Conservation (phyloP, 2,329 filamentous ascomycete species). For the Penicillium sp. region DNA sequence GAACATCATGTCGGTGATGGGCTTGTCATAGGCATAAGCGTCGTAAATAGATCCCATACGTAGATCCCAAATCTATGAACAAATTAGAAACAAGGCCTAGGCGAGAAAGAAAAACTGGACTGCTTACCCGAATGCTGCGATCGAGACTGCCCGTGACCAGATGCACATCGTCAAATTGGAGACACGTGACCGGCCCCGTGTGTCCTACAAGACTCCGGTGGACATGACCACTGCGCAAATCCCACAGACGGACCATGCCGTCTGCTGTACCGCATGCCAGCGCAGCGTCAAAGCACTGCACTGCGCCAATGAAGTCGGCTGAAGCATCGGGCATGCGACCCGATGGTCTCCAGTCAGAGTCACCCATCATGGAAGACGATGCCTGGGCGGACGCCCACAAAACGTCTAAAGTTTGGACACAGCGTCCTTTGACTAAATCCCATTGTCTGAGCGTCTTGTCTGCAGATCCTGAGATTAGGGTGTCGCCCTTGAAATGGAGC, state of each 20-base stretch:
- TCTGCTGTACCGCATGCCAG: slow-evolving; percentile 95
- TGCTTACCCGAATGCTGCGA: slow-evolving; percentile 83
- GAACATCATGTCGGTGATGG: slow-evolving; percentile 96
- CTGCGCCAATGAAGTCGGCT: slow-evolving; percentile 88
- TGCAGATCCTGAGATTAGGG: slow-evolving; percentile 88
- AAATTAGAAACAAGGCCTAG: slow-evolving; percentile 18
- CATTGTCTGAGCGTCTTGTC: slow-evolving; percentile 98
- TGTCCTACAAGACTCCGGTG: slow-evolving; percentile 93
- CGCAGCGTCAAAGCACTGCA: slow-evolving; percentile 95
- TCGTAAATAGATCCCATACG: slow-evolving; percentile 93
- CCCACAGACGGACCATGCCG: slow-evolving; percentile 95
- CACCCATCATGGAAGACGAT: slow-evolving; percentile 63
- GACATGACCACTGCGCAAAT: slow-evolving; percentile 94
- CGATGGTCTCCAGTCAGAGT: slow-evolving; percentile 67
- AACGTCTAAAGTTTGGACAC: slow-evolving; percentile 94
- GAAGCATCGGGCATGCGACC: slow-evolving; percentile 61
- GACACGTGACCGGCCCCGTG: slow-evolving; percentile 86
- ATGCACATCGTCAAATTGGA: slow-evolving; percentile 96
- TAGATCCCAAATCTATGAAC: slow-evolving; percentile 88
- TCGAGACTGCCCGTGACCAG: slow-evolving; percentile 90
- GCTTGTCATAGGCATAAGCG: slow-evolving; percentile 90
- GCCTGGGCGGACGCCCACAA: slow-evolving; percentile 97
- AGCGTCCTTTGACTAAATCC: slow-evolving; percentile 96
- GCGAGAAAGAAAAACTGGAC: neutral
- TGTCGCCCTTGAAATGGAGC: slow-evolving; percentile 83